A percentile compares a stretch with the other conserved stretches of the same genome.
These are phyloP conservation scores for Mycosphaerelloides madeirae DNA, from an alignment of 2,329 filamentous ascomycete genomes.

Conservation along the genomic window DNA sequence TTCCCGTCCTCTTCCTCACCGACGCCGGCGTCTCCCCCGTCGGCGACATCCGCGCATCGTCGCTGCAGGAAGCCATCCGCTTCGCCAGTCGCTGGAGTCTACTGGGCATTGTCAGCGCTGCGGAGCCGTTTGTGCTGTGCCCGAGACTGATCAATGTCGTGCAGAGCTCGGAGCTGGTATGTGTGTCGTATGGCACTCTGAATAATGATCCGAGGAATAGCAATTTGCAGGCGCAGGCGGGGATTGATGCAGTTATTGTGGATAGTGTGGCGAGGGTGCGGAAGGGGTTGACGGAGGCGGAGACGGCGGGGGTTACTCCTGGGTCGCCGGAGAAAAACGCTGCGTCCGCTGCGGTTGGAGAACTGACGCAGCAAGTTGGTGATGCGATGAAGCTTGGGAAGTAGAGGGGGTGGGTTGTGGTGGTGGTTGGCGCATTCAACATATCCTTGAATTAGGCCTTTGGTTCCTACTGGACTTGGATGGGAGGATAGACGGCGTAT, in stretches of 20 bases:
- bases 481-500: background rate
- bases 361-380: background rate
- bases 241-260: conserved; percentile 96
- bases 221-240: conserved; percentile 86
- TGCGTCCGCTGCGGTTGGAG: background rate
- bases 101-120: conserved; percentile 83
- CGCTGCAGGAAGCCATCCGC: conserved; percentile 88
- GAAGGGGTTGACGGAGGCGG: conserved; percentile 68
- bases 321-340: background rate
- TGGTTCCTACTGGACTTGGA: background rate
- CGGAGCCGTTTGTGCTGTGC: conserved; percentile 81
- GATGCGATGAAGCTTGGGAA: background rate
- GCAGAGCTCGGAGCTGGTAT: conserved; percentile 89
- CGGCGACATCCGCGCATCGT: conserved; percentile 83
- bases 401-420: background rate
- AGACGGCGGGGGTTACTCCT: conserved; percentile 12
- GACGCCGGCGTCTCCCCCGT: conserved; percentile 79
- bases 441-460: conserved; percentile 1
- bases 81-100: conserved; percentile 95
- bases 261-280: conserved; percentile 90
- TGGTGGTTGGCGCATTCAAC: background rate
- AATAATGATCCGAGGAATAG: conserved; percentile 88
- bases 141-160: conserved; percentile 86
- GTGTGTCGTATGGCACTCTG: conserved; percentile 84
- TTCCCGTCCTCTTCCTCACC: conserved; percentile 89